Conservation (phyloP, 1,284 basidiomycete species). For the Athelia sp. region DNA sequence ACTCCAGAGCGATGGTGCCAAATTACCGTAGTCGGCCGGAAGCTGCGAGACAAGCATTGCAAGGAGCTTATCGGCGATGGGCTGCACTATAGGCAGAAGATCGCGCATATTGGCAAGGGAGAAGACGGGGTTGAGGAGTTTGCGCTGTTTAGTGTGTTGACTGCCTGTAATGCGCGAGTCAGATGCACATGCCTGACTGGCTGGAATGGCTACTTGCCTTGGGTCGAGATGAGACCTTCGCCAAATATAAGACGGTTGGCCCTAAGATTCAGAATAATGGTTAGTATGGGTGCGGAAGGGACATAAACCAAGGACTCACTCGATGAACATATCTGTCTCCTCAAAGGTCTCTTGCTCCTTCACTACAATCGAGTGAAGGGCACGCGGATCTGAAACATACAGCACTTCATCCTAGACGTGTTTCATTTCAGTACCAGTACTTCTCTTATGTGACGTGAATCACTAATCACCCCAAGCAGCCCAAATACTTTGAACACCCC, state of each 20-base stretch:
- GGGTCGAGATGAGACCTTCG: background rate
- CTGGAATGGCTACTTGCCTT: background rate
- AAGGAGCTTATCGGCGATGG: constrained; percentile 36
- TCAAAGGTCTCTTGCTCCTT: constrained; percentile 14
- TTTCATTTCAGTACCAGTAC: background rate
- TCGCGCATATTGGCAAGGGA: constrained; percentile 39
- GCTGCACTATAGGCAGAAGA: constrained; percentile 39
- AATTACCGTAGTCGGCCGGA: background rate
- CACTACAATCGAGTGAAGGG: constrained; percentile 12
- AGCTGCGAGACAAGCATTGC: background rate
- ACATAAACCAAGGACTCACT: background rate
- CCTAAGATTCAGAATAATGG: constrained; percentile 1
- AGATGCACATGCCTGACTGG: background rate
- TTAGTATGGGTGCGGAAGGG: background rate
- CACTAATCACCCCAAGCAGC: constrained; percentile 16
- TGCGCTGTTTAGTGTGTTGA: constrained; percentile 44
- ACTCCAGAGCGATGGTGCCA: background rate
- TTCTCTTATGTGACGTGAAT: no score
- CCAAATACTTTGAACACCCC: constrained; percentile 20
- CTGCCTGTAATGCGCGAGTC: constrained; percentile 26
- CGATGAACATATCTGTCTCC: constrained; percentile 6
- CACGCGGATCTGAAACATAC: constrained; percentile 13
- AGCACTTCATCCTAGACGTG: constrained; percentile 1
- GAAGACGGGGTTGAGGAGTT: constrained; percentile 46
- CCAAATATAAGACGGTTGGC: background rate